Evolutionary conservation across 257 asterid genomes (phyloP).

Genomic region (Plantago major): DNA sequence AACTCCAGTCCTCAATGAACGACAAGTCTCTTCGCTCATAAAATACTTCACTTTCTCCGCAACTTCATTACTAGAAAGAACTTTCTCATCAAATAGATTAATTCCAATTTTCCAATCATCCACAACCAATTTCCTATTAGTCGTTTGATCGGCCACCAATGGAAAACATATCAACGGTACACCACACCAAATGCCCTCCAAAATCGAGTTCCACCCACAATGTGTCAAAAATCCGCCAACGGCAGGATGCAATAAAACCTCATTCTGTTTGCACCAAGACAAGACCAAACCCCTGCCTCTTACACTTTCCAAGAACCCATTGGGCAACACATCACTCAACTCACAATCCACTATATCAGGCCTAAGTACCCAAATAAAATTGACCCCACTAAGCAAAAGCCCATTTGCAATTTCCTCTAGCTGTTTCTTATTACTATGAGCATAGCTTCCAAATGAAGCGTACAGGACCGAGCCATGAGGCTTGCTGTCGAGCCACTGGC

Average conservation of each 20-base stretch:
- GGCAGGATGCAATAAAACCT: conserved; percentile 14
- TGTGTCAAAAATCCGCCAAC: conserved; percentile 26
- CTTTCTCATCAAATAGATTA: conserved; percentile 22
- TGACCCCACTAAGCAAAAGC: conserved; percentile 7
- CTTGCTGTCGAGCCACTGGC: conserved; percentile 13
- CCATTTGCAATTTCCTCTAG: conserved; percentile 12
- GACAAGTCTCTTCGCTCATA: neutral
- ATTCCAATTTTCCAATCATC: conserved; percentile 34
- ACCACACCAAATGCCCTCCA: conserved; percentile 26
- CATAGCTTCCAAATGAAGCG: conserved; percentile 11
- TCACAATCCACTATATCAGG: conserved; percentile 4
- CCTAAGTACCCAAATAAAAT: conserved; percentile 18
- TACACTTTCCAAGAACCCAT: conserved; percentile 5
- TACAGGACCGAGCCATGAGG: conserved; percentile 17
- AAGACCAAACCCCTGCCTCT: conserved; percentile 7
- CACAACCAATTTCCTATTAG: conserved; percentile 28
- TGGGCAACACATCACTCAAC: neutral
- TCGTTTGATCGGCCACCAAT: conserved; percentile 22
- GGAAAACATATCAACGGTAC: conserved; percentile 31
- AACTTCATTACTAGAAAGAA: conserved; percentile 13
- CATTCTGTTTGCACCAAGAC: conserved; percentile 8
- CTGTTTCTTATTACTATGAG: neutral
- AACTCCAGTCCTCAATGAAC: neutral
- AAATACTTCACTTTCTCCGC: conserved; percentile 15
- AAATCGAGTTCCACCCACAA: conserved; percentile 32